Conservation (phyloP, 2,329 filamentous ascomycete genomes). For the Ascochyta rabiei region DNA sequence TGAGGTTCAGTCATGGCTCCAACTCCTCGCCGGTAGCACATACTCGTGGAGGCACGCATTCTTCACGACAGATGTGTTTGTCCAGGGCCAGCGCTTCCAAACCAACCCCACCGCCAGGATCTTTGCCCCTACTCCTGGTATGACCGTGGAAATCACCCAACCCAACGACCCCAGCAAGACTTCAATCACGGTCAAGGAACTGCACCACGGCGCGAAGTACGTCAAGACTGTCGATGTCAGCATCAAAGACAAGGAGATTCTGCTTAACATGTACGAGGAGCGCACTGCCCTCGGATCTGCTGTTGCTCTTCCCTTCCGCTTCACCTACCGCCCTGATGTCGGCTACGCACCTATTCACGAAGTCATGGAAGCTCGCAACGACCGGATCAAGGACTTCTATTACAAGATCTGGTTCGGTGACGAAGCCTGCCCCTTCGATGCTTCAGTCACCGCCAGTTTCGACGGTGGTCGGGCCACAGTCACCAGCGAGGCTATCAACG, state of each 20-base stretch:
- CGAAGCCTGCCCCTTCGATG: constrained; percentile 81
- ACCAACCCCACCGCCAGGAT: constrained; percentile 94
- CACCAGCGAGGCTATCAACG: constrained; percentile 90
- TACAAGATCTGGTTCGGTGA: constrained; percentile 97
- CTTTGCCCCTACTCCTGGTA: constrained; percentile 81
- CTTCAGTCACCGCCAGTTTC: constrained; percentile 83
- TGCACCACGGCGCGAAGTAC: constrained; percentile 83
- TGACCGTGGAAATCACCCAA: constrained; percentile 85
- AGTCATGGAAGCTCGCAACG: constrained; percentile 94
- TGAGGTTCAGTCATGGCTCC: constrained; percentile 80
- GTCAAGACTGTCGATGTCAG: constrained; percentile 88
- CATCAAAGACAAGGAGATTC: constrained; percentile 78
- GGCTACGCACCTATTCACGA: constrained; percentile 98
- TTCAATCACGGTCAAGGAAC: constrained; percentile 84
- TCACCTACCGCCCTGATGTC: constrained; percentile 92
- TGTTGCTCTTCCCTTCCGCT: constrained; percentile 82
- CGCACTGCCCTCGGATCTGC: constrained; percentile 83
- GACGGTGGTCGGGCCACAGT: constrained; percentile 87
- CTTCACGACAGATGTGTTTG: constrained; percentile 89
- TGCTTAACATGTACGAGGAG: constrained; percentile 90
- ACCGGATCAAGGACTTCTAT: constrained; percentile 99
- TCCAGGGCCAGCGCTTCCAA: constrained; percentile 96
- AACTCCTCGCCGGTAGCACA: constrained; percentile 81
- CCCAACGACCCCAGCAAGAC: constrained; percentile 85
- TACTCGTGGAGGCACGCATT: constrained; percentile 96